Conservation (phyloP, 306 rosid species). For the Dalbergia cochinchinensis region DNA sequence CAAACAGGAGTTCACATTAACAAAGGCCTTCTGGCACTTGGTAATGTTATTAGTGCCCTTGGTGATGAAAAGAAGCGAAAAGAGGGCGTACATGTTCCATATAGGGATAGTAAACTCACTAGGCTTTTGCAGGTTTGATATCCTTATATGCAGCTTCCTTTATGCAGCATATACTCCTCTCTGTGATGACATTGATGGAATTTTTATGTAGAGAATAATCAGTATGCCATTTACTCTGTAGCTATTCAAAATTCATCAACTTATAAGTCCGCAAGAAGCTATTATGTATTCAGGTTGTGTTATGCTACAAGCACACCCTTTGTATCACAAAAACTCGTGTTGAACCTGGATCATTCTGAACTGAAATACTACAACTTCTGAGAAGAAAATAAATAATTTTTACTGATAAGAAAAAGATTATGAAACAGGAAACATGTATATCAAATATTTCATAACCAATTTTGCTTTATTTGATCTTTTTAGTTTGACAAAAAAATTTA, state of each 20-base stretch:
- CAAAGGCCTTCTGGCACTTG: conserved; percentile 99
- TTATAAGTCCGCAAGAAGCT: conserved; percentile 19
- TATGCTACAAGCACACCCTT: conserved; percentile 18
- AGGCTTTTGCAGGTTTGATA: conserved; percentile 93
- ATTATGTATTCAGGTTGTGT: conserved; percentile 18
- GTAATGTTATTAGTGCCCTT: conserved; percentile 99
- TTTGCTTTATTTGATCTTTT: conserved; percentile 17
- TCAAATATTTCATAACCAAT: conserved; percentile 13
- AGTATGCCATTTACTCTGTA: conserved; percentile 1
- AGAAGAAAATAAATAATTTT: conserved; percentile 30
- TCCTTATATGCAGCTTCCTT: conserved; percentile 36
- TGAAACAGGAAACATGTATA: conserved; percentile 31
- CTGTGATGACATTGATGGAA: conserved; percentile 34
- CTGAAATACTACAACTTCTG: conserved; percentile 29
- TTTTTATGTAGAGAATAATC: conserved; percentile 30
- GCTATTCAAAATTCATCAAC: conserved; percentile 25
- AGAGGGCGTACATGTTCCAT: conserved; percentile 97
- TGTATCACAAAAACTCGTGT: conserved; percentile 17
- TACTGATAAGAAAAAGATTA: conserved; percentile 25
- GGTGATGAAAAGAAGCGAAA: conserved; percentile 99
- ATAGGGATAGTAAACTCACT: conserved; percentile 97
- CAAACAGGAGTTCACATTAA: conserved; percentile 95
- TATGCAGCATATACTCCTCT: conserved; percentile 25
- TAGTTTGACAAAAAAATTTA: background rate
- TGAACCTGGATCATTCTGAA: conserved; percentile 32